Evolutionary conservation across 2,329 filamentous ascomycete species (phyloP), one percentile per base, ranked within the genome.

Genomic region (Pestalotiopsis sp.): DNA sequence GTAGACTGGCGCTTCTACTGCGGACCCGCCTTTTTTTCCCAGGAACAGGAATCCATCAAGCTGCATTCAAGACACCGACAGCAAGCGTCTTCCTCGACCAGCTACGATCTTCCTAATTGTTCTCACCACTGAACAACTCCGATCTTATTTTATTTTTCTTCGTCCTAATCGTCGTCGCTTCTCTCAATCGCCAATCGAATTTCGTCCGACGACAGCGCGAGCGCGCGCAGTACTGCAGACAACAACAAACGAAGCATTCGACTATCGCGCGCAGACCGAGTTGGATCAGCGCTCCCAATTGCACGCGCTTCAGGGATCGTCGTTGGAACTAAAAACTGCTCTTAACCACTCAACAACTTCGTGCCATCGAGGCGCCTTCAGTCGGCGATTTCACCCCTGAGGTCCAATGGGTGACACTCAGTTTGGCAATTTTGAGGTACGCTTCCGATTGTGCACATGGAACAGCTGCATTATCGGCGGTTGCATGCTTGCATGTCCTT

Each of bases 351-450:
- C 48, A 17, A 30, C 4, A 9, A 62, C 20, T 40, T 17, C 59
- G 59, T 30, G 35, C 26, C 24, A 26, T 14, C 57, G 57, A 35
- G 17, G 57, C 59, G 69, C 63, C 65, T 67, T 48, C 60, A 69
- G 58, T 68, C 44, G 66, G 61, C 65, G 71, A 79, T 44, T 68
- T 57, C 70, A 71, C 70, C 30, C 70, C 70, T 70, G 64, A 63
- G 9, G 39, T 69, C 65, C 78, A 77, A 89, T 89, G 87, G 87
- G 86, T 73, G 88, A 85, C 70, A 89, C 87, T 70, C 81, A 86
- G 66, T 89, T 89, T 78, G 87, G 87, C 69, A 88, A 89, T 73
- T 89, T 89, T 72, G 78, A 86, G 75, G 87, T 89, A 82, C 76
- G 81, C 73, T 68, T 40, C 59, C 60, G 26, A 24, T 22, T 58